Conservation (phyloP, 257 asterid species). For the Ocimum tenuiflorum region DNA sequence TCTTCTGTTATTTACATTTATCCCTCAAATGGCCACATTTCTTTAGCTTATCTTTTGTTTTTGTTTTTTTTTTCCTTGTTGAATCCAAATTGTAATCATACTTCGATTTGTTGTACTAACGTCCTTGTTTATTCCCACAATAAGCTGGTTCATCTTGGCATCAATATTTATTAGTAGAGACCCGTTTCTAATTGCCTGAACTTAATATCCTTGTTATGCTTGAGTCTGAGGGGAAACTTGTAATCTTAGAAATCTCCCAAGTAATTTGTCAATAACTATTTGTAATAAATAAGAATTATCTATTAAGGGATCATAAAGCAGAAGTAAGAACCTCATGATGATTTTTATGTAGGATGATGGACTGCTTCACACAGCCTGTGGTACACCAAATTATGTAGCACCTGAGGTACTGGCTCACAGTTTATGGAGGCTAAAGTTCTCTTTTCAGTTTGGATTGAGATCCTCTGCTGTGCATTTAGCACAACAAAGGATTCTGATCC, state of each 20-base stretch:
- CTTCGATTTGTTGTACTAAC: background rate
- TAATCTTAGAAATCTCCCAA: background rate
- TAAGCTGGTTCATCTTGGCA: background rate
- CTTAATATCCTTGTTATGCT: background rate
- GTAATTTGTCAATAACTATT: background rate
- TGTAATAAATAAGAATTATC: background rate
- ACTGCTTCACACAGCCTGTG: slow-evolving; percentile 78
- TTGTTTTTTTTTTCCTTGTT: background rate
- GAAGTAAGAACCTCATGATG: slow-evolving; percentile 1
- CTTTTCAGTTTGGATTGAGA: slow-evolving; percentile 9
- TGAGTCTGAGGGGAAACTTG: background rate
- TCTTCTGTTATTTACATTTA: background rate
- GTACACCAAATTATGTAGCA: slow-evolving; percentile 86
- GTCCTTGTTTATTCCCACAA: background rate
- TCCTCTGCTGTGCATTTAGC: too few relatives aligned
- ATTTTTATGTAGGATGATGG: slow-evolving; percentile 56
- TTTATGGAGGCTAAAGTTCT: slow-evolving; percentile 11
- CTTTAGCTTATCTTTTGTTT: background rate
- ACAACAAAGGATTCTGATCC: too few relatives aligned
- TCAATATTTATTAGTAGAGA: background rate
- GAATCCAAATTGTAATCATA: background rate
- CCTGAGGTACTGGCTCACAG: slow-evolving; percentile 54
- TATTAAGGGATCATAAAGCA: background rate
- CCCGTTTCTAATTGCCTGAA: background rate
- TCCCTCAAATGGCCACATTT: background rate